Evolutionary conservation across 164 flowering plant genomes (phyloP), one percentile per base, ranked within the genome.

Genomic region (Platanus orientalis): DNA sequence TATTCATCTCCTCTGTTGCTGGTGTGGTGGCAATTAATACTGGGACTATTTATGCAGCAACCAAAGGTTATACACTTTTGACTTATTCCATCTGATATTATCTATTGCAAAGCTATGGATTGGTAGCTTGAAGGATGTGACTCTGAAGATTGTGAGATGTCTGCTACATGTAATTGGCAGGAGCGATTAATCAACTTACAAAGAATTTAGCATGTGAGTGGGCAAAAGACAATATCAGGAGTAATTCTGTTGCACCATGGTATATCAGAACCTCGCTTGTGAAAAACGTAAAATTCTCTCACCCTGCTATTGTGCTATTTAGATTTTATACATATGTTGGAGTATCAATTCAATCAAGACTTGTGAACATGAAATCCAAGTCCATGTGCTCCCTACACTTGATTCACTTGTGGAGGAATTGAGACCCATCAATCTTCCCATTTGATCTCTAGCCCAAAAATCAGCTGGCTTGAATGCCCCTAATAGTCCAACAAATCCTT

Each of bases 131-230:
- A 29, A 54, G 36, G 2, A 3, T 62, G 30, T 40, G 26, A 28
- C 13, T n/a, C 51, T 16, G 1, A 50, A 28, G 63, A 25, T 66
- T 23, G 60, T 67, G 29, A 19, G 52, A 13, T 56, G 20, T 23
- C 1, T 48, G 3, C 13, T 17, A 10, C 58, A 24, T 76, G 39
- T 42, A 54, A 0, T 62, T 57, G 45, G 17, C 74, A 90, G 97
- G 75, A 36, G 93, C 93, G 29, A 78, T 86, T 23, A 88, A 88
- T 76, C 92, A 86, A 51, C 69, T 86, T 16, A 79, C 95, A 1
- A 85, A 66, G 71, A 79, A 75, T 57, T 72, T 90, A 76, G 93
- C 97, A 53, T 88, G 92, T 67, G 97, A 88, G 71, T 88, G 95
- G 93, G 95, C 92, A 28, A 83, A 80, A 67, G 97, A 91, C 71